Base-by-base conservation (phyloP, 805 yeast genomes). In the Cyberlindnera suaveolens region DNA sequence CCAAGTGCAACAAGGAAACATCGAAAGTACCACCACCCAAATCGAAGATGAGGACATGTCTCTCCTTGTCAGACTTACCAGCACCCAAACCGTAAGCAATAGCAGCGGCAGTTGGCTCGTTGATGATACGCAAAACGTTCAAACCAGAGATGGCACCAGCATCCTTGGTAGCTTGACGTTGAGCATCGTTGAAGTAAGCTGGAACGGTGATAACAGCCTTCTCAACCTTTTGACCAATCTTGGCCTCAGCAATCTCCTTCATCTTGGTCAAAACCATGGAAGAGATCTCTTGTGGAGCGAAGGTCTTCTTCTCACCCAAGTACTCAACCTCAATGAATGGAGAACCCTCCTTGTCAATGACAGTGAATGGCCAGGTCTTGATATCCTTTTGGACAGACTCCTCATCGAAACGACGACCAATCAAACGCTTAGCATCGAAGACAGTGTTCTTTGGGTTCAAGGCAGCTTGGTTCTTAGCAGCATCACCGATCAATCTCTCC, bases 21-120 rank as follows among this genome's bases (percentile, higher is more conserved):
- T 89, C 97, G 75, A 89, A 89, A 66, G 96, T 89, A 81, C 96
- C 96, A 75, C 97, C 97, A 80, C 97, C 97, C 67, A 89, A 81
- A 72, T 89, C 96, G 76, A 88, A 89, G 67, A 89, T 86, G 64
- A 89, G 75, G 51, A 89, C 91, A 70, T 88, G 87, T 70, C 83
- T 82, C 74, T 89, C 96, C 53, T 77, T 78, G 50, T 78, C 82
- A 53, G 83, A 75, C 62, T 75, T 82, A 70, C 87, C 88, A 60
- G 89, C 88, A 80, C 91, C 96, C 60, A 90, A 79, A 80, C 98
- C 98, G 80, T 90, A 90, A 67, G 98, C 97, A 75, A 90, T 88
- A 60, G 97, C 97, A 63, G 97, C 97, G 53, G 97, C 97, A 57
- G 97, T 84, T 61, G 87, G 86, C 72, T 80, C 86, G 77, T 80